These are phyloP conservation scores for Echium plantagineum DNA, from an alignment of 257 asterid genomes.

Conservation along the genomic window DNA sequence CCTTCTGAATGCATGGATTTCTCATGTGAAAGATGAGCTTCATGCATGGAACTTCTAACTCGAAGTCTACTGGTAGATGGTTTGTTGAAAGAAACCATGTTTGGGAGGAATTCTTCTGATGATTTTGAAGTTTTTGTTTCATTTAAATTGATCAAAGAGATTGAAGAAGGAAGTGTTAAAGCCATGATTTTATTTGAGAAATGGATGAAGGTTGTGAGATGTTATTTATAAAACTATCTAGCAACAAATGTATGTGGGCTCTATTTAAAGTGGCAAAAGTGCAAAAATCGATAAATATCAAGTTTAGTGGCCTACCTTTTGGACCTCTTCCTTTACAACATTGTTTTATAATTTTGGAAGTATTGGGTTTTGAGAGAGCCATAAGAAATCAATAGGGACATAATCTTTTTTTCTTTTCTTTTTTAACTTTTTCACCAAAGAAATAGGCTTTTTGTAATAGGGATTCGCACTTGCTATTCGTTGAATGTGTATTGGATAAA, in stretches of 20 bases:
- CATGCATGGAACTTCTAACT: slow-evolving; percentile 36
- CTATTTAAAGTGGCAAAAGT: slow-evolving; percentile 9
- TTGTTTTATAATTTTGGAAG: too few species aligned
- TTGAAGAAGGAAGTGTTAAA: slow-evolving; percentile 59
- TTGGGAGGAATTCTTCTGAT: slow-evolving; percentile 34
- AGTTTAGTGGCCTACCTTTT: slow-evolving; percentile 22
- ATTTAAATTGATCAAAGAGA: slow-evolving; percentile 46
- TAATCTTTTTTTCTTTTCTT: too few species aligned
- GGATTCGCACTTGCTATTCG: too few species aligned
- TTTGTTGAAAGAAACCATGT: slow-evolving; percentile 35
- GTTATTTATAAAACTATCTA: slow-evolving; percentile 33
- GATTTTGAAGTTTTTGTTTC: slow-evolving; percentile 33
- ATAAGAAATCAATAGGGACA: too few species aligned
- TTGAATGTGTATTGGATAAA: too few species aligned
- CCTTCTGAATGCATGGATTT: slow-evolving; percentile 19
- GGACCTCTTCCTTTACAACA: background rate
- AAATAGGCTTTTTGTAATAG: too few species aligned
- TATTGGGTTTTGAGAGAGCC: too few species aligned
- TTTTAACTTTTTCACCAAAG: too few species aligned
- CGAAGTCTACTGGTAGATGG: slow-evolving; percentile 33
- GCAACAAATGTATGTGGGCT: too few species aligned
- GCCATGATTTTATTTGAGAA: slow-evolving; percentile 34
- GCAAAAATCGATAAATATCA: slow-evolving; percentile 21
- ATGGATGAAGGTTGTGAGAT: slow-evolving; percentile 24
- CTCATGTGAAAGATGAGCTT: slow-evolving; percentile 19